Evolutionary conservation across 805 yeast species (phyloP).

Genomic region (Starmerella bacillaris): DNA sequence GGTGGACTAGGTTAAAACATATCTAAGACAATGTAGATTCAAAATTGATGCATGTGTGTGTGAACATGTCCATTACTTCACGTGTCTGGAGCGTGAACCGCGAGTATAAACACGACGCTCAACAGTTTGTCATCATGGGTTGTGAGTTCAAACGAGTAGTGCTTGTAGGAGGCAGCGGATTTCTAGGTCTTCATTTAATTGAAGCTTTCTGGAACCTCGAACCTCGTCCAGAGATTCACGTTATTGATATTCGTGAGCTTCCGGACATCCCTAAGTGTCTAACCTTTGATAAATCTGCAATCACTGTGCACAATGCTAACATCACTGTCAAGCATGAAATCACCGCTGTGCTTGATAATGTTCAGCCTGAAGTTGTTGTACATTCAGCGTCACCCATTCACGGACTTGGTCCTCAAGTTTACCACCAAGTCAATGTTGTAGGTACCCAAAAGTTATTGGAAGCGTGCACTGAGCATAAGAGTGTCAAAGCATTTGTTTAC

Average conservation of each 20-base stretch:
- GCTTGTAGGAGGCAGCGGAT: conserved; percentile 90
- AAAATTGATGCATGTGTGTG: no score
- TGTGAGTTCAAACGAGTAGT: conserved; percentile 41
- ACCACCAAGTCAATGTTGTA: conserved; percentile 73
- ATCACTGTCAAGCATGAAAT: conserved; percentile 60
- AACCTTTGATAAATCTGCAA: conserved; percentile 43
- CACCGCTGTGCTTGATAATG: conserved; percentile 35
- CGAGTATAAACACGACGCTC: no score
- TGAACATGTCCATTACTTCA: no score
- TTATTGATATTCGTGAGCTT: conserved; percentile 78
- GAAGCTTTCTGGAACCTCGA: conserved; percentile 56
- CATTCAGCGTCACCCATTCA: conserved; percentile 96
- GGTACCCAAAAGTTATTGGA: conserved; percentile 67
- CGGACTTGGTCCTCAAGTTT: conserved; percentile 63
- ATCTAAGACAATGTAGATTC: no score
- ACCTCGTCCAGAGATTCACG: conserved; percentile 59
- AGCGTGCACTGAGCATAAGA: conserved; percentile 33
- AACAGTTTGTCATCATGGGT: no score
- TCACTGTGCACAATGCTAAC: conserved; percentile 63
- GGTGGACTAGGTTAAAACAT: no score
- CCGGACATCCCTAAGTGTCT: conserved; percentile 56
- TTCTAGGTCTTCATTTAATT: conserved; percentile 76
- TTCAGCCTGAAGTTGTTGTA: conserved; percentile 59
- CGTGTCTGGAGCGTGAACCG: no score
- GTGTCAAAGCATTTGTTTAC: conserved; percentile 57